phyloP scores from a whole-genome alignment of 1,139 yeast genomes.

The Pichia sp. region DNA sequence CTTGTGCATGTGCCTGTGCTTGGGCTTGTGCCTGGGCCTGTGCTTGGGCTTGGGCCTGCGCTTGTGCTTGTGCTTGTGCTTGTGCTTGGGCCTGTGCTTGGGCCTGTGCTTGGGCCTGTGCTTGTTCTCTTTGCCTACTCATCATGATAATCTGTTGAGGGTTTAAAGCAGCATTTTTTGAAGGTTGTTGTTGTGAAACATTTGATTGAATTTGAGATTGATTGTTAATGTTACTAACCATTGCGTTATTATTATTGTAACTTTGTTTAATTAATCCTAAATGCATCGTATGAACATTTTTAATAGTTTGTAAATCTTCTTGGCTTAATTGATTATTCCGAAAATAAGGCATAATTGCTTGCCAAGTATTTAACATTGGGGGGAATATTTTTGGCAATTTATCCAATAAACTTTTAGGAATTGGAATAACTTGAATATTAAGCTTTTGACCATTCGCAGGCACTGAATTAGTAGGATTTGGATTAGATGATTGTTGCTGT shows the following conservation, averaged over 20 bases:
- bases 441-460: slow-evolving; percentile 17
- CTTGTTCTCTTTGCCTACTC: slow-evolving; percentile 22
- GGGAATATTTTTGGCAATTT: slow-evolving; percentile 71
- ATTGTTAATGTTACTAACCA: slow-evolving; percentile 23
- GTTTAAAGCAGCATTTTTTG: slow-evolving; percentile 20
- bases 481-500: slow-evolving; percentile 15
- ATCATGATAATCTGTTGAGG: slow-evolving; percentile 29
- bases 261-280: slow-evolving; percentile 36
- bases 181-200: slow-evolving; percentile 1
- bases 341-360: slow-evolving; percentile 66
- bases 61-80: slow-evolving; percentile 13
- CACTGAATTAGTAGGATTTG: neutral
- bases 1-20: slow-evolving; percentile 10
- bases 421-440: slow-evolving; percentile 52
- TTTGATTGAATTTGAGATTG: slow-evolving; percentile 8
- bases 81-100: slow-evolving; percentile 17
- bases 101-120: slow-evolving; percentile 15
- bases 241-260: slow-evolving; percentile 19
- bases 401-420: slow-evolving; percentile 66
- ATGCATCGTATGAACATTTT: slow-evolving; percentile 58
- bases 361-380: slow-evolving; percentile 78
- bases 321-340: slow-evolving; percentile 49
- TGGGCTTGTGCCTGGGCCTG: slow-evolving; percentile 13
- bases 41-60: slow-evolving; percentile 17
- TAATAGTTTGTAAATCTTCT: slow-evolving; percentile 48